Conservation (phyloP, 306 rosid species). For the Cyclanthera cordifolia region DNA sequence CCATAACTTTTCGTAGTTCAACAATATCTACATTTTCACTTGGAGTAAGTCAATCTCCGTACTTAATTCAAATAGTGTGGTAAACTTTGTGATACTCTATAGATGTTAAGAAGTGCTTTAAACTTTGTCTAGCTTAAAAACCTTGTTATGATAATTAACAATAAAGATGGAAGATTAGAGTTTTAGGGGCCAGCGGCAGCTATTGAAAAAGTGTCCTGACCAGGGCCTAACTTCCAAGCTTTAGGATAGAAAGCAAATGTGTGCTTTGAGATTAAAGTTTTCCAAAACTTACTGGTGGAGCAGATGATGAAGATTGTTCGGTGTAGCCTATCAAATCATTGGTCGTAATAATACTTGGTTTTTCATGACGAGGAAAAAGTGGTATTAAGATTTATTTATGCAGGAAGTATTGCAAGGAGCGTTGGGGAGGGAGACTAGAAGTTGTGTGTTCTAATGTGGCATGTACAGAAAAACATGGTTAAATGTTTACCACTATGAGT, state of each 20-base stretch:
- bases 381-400: background rate
- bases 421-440: background rate
- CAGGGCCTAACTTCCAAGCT: background rate
- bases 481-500: background rate
- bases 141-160: background rate
- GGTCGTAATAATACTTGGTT: background rate
- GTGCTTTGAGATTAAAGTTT: background rate
- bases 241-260: background rate
- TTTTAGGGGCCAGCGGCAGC: background rate
- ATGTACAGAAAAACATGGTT: background rate
- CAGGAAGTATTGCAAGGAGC: background rate
- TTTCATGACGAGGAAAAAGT: background rate
- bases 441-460: background rate
- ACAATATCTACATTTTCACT: slow-evolving; percentile 48
- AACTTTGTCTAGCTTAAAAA: background rate
- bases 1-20: slow-evolving; percentile 46
- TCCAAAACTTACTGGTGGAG: background rate
- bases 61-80: background rate
- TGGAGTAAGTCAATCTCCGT: slow-evolving; percentile 46
- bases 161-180: slow-evolving; percentile 10
- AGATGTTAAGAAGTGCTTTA: background rate
- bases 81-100: background rate
- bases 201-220: background rate
- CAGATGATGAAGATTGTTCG: background rate
- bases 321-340: background rate